Percentiles rank a stretch among this genome's conserved stretches.
Conservation (phyloP, 768 basidiomycete genomes). For the Tulasnella sp. region DNA sequence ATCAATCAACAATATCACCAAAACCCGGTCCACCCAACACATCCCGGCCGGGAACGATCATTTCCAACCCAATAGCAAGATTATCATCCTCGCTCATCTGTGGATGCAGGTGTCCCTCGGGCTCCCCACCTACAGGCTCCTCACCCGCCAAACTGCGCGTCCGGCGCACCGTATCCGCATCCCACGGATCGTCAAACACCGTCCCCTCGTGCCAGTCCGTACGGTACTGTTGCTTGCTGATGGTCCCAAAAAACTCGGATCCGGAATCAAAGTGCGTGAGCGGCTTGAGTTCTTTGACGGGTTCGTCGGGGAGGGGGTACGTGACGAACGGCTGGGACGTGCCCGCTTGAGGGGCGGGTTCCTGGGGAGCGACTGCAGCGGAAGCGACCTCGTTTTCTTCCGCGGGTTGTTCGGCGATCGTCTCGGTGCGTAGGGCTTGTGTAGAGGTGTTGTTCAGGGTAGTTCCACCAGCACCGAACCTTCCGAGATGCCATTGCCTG, state of each 20-base stretch:
- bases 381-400: background rate
- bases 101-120: background rate
- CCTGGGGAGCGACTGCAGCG: background rate
- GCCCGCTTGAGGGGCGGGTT: background rate
- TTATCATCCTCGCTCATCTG: background rate
- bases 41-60: too few relatives aligned
- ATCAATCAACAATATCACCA: too few relatives aligned
- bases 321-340: background rate
- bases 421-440: background rate
- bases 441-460: background rate
- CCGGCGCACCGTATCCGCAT: constrained; percentile 5
- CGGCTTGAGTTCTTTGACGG: background rate
- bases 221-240: background rate
- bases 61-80: too few relatives aligned
- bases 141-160: background rate
- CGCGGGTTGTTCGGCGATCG: background rate
- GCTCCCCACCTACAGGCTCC: background rate
- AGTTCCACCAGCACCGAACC: background rate
- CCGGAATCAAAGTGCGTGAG: constrained; percentile 12
- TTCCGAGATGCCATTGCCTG: background rate
- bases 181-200: constrained; percentile 13
- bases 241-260: constrained; percentile 3
- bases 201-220: constrained; percentile 12
- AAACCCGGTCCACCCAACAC: too few relatives aligned
- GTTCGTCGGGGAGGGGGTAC: constrained; percentile 1